A percentile compares a stretch with the other conserved stretches of the same genome.
Conservation (phyloP, 371 early-diverging fungal species). For the Mucor irregularis region DNA sequence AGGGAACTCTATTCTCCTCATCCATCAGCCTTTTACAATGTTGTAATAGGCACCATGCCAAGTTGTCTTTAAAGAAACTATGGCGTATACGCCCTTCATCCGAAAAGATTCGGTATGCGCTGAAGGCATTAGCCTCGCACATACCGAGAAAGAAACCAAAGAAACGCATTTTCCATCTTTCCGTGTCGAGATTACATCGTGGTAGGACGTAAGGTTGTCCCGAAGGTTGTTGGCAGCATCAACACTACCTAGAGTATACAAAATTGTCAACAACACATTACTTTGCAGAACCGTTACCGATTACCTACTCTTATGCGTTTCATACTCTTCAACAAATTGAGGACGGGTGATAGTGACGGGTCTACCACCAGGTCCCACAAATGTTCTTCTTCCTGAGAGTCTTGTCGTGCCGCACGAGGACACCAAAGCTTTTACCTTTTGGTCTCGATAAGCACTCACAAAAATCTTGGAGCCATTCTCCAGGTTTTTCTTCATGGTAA, state of each 20-base stretch:
- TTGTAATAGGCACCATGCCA: not conserved
- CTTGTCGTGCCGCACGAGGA: not conserved
- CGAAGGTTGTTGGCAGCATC: not conserved
- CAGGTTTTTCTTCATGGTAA: not conserved
- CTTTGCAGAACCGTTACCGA: not conserved
- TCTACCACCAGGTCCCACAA: not conserved
- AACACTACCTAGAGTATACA: not conserved
- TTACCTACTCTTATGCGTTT: slow-evolving; percentile 3
- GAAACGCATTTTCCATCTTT: slow-evolving; percentile 2
- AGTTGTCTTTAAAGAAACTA: not conserved
- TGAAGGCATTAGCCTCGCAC: not conserved
- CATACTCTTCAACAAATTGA: slow-evolving; percentile 1
- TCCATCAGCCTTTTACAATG: not conserved
- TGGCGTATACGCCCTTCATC: not conserved
- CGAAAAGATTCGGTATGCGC: not conserved
- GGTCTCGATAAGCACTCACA: slow-evolving; percentile 1
- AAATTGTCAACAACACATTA: not conserved
- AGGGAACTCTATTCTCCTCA: not conserved
- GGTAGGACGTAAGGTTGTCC: not conserved
- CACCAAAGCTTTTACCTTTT: slow-evolving; percentile 1
- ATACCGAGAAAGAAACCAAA: slow-evolving; percentile 1
- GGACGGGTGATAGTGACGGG: not conserved
- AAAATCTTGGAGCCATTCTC: not conserved
- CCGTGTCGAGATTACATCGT: not conserved
- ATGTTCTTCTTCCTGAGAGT: not conserved